phyloP scores from a whole-genome alignment of 164 flowering plant species.

The Liquidambar formosana region DNA sequence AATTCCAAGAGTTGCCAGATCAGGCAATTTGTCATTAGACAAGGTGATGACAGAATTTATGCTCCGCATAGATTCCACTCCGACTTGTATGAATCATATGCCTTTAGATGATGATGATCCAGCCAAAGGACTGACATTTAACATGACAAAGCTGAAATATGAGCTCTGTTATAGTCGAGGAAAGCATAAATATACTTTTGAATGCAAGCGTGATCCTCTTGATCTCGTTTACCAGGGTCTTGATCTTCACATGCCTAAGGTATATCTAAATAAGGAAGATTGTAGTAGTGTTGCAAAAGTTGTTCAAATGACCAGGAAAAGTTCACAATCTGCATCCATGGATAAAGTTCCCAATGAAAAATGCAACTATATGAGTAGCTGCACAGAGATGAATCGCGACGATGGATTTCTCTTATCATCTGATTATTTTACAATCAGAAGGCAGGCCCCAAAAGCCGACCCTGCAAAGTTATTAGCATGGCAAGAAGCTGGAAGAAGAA shows the following conservation, averaged over 20 bases:
- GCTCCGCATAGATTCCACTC: slow-evolving; percentile 83
- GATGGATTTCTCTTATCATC: slow-evolving; percentile 94
- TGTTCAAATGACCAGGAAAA: slow-evolving; percentile 53
- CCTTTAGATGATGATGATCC: slow-evolving; percentile 92
- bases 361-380: slow-evolving; percentile 29
- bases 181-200: slow-evolving; percentile 85
- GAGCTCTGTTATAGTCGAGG: slow-evolving; percentile 84
- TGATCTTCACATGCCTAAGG: slow-evolving; percentile 84
- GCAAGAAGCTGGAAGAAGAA: slow-evolving; percentile 98
- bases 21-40: slow-evolving; percentile 93
- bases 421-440: slow-evolving; percentile 92
- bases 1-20: slow-evolving; percentile 76
- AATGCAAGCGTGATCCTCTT: slow-evolving; percentile 82
- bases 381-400: slow-evolving; percentile 69
- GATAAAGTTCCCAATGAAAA: slow-evolving; percentile 60
- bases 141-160: slow-evolving; percentile 71
- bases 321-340: slow-evolving; percentile 42
- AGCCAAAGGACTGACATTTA: slow-evolving; percentile 85
- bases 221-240: slow-evolving; percentile 96
- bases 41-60: slow-evolving; percentile 95
- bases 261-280: slow-evolving; percentile 54
- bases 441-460: slow-evolving; percentile 95
- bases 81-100: slow-evolving; percentile 68
- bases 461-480: slow-evolving; percentile 82
- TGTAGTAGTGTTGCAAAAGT: slow-evolving; percentile 47